phyloP scores from a whole-genome alignment of 1,284 basidiomycete species.

The Cryptococcus sp. region DNA sequence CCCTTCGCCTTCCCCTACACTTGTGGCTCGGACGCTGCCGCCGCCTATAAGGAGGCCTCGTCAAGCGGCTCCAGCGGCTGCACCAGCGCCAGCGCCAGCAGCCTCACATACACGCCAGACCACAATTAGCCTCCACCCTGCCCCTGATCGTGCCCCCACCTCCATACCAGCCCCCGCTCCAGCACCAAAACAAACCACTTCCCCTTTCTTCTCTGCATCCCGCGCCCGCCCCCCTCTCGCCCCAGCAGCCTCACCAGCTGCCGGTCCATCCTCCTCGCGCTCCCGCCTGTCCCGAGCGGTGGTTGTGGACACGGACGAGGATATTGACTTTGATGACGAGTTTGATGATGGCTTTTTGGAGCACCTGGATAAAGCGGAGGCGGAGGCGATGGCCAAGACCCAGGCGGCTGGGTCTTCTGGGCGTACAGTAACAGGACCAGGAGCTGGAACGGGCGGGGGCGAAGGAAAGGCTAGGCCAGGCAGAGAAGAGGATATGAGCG shows the following conservation, averaged over 20 bases:
- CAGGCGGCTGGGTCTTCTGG: not conserved
- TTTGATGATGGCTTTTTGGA: not conserved
- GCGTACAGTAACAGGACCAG: too few relatives aligned
- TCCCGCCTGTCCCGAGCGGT: not conserved
- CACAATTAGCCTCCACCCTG: not conserved
- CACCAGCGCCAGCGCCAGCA: not conserved
- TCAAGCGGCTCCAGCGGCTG: not conserved
- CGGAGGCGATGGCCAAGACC: not conserved
- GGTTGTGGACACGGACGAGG: not conserved
- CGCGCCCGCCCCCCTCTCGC: not conserved
- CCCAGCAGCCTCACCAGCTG: not conserved
- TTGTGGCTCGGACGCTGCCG: too few relatives aligned
- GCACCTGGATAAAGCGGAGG: not conserved
- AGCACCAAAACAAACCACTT: not conserved
- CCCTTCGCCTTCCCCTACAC: not conserved
- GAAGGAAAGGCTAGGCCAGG: not conserved
- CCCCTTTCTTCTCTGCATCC: not conserved
- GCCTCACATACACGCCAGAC: conserved; percentile 3
- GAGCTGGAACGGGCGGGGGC: too few relatives aligned
- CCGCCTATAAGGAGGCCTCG: not conserved
- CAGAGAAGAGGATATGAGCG: not conserved
- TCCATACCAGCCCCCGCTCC: not conserved
- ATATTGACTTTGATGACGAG: conserved; percentile 1
- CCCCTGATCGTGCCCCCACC: not conserved
- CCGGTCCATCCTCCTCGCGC: not conserved